Evolutionary conservation across 495 filamentous ascomycete species (phyloP).

Genomic region (Aspergillus sparsus): DNA sequence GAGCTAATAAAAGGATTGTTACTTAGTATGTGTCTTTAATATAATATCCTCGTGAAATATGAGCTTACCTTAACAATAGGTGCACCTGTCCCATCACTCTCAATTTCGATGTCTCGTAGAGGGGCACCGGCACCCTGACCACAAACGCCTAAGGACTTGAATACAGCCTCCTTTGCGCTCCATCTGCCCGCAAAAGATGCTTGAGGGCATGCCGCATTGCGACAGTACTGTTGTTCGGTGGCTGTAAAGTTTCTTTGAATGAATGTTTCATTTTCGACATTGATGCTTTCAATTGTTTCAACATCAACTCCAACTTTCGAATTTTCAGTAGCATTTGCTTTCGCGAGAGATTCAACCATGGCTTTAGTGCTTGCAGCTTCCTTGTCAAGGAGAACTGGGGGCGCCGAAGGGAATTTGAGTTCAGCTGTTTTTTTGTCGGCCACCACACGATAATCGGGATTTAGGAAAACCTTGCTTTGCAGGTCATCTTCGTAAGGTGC

Average conservation of each 20-base stretch:
- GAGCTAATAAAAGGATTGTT: conserved; percentile 56
- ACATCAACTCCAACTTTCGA: conserved; percentile 92
- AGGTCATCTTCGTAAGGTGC: conserved; percentile 88
- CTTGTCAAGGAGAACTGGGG: conserved; percentile 59
- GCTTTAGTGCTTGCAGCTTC: conserved; percentile 64
- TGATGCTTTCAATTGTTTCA: conserved; percentile 79
- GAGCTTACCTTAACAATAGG: conserved; percentile 80
- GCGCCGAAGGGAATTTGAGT: conserved; percentile 68
- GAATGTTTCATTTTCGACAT: conserved; percentile 91
- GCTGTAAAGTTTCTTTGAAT: conserved; percentile 91
- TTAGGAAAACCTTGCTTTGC: conserved; percentile 83
- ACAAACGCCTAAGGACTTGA: conserved; percentile 91
- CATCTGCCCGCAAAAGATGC: conserved; percentile 90
- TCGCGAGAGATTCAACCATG: conserved; percentile 77
- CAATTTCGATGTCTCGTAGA: conserved; percentile 93
- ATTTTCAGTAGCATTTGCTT: conserved; percentile 66
- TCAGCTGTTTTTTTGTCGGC: conserved; percentile 79
- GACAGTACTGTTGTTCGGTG: conserved; percentile 81
- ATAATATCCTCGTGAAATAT: neutral
- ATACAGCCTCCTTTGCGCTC: conserved; percentile 97
- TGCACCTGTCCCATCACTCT: conserved; percentile 73
- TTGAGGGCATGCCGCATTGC: conserved; percentile 71
- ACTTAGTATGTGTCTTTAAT: conserved; percentile 22
- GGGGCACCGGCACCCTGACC: conserved; percentile 85
- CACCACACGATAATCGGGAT: conserved; percentile 87